Percentiles rank a stretch among this genome's conserved stretches.
Evolutionary conservation across 1,284 basidiomycete species (phyloP).

Genomic region (Phylloboletellus chloephorus): DNA sequence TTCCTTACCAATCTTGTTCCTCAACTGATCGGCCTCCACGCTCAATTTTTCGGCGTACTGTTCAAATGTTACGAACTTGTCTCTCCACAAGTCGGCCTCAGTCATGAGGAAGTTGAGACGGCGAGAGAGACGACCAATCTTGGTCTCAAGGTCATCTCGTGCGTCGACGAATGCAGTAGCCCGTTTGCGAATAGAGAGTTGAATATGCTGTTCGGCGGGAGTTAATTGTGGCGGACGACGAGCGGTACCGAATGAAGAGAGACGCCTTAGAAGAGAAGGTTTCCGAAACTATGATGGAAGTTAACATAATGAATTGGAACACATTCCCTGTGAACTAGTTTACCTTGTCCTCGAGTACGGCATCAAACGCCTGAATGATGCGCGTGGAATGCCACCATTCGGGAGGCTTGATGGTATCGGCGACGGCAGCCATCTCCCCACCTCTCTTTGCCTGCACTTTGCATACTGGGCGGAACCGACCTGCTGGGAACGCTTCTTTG

Average conservation of each 20-base stretch:
- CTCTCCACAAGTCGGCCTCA: conserved; percentile 83
- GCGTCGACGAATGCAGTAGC: conserved; percentile 91
- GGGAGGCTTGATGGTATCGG: conserved; percentile 81
- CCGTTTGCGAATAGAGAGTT: conserved; percentile 81
- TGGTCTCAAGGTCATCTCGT: conserved; percentile 85
- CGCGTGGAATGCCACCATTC: conserved; percentile 90
- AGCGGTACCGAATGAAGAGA: conserved; percentile 70
- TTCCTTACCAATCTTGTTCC: conserved; percentile 82
- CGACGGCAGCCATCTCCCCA: conserved; percentile 72
- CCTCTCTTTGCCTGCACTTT: conserved; percentile 80
- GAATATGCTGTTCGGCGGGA: conserved; percentile 75
- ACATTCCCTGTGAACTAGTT: conserved; percentile 12
- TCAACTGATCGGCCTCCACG: conserved; percentile 73
- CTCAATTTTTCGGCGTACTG: conserved; percentile 89
- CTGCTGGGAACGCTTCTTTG: conserved; percentile 92
- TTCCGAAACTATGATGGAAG: conserved; percentile 65
- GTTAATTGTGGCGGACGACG: conserved; percentile 72
- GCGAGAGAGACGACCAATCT: conserved; percentile 77
- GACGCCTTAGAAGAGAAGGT: conserved; percentile 81
- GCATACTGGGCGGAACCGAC: conserved; percentile 77
- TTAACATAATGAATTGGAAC: conserved; percentile 13
- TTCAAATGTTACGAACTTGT: conserved; percentile 88
- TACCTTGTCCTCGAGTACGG: conserved; percentile 82
- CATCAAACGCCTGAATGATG: conserved; percentile 86
- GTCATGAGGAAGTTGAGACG: conserved; percentile 89